These are phyloP conservation scores for Triglochin maritima DNA, from an alignment of 106 monocot species.

Conservation along the genomic window DNA sequence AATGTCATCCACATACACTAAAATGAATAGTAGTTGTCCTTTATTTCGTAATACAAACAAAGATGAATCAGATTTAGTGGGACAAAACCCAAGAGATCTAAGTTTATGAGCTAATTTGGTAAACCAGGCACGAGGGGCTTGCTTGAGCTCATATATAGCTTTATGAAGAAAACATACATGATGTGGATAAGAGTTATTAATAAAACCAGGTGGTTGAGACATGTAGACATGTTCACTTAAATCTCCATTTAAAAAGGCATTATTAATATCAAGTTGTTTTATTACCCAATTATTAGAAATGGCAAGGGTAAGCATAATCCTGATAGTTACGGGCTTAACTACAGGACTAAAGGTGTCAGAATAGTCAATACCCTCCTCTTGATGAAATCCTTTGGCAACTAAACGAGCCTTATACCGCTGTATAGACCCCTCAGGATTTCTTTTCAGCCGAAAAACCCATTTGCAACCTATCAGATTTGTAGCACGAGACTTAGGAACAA, in stretches of 20 bases:
- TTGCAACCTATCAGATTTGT: not conserved
- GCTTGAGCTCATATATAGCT: not conserved
- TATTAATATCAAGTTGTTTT: not conserved
- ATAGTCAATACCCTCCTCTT: no score
- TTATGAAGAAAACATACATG: not conserved
- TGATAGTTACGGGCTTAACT: no score
- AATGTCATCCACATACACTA: conserved; percentile 17
- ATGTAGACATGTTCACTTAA: not conserved
- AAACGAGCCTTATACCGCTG: conserved; percentile 3
- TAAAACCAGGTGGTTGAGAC: not conserved
- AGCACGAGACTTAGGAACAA: not conserved
- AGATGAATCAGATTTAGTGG: not conserved
- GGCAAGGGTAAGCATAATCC: no score
- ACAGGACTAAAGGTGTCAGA: conserved; percentile 10
- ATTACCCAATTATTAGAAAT: not conserved
- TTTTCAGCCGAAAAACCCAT: not conserved
- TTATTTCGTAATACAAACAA: not conserved
- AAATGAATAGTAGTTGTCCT: not conserved
- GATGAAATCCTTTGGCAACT: not conserved
- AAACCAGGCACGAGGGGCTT: conserved; percentile 3
- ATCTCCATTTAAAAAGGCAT: no score
- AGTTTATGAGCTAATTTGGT: not conserved
- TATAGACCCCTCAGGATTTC: not conserved
- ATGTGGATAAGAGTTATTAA: not conserved
- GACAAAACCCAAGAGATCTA: not conserved